Conservation (phyloP, 495 filamentous ascomycete genomes). For the Penicillium desertorum region DNA sequence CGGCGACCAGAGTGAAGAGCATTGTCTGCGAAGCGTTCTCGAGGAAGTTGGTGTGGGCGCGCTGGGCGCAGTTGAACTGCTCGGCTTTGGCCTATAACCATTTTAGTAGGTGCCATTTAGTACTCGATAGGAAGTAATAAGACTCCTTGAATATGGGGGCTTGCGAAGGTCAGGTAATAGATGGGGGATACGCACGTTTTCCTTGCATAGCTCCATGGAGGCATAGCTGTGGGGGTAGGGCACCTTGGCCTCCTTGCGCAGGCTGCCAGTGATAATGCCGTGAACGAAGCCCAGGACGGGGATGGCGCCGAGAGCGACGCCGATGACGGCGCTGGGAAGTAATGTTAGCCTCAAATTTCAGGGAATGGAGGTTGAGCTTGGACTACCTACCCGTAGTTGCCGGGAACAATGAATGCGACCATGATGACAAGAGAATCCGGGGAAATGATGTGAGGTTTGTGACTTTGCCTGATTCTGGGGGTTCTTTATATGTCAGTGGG, state of each 20-base stretch:
- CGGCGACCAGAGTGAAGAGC: slow-evolving; percentile 57
- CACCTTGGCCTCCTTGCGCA: slow-evolving; percentile 57
- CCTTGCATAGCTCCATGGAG: slow-evolving; percentile 52
- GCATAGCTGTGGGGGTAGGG: slow-evolving; percentile 66
- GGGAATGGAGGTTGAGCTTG: no score
- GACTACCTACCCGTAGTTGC: slow-evolving; percentile 49
- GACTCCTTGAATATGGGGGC: neutral
- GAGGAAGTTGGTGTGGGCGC: slow-evolving; percentile 68
- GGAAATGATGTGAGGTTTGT: neutral
- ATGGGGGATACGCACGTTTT: slow-evolving; percentile 44
- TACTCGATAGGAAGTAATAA: no score
- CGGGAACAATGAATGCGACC: slow-evolving; percentile 44
- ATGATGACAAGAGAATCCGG: slow-evolving; percentile 24
- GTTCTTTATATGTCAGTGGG: neutral
- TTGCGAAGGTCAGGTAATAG: neutral
- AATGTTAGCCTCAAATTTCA: slow-evolving; percentile 6
- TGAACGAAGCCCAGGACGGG: slow-evolving; percentile 63
- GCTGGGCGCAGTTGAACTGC: slow-evolving; percentile 67
- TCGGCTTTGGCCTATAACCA: slow-evolving; percentile 38
- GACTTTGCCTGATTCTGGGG: neutral
- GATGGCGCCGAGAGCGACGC: slow-evolving; percentile 52
- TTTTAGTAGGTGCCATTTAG: neutral
- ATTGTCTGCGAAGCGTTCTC: slow-evolving; percentile 63
- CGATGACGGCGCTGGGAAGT: slow-evolving; percentile 54
- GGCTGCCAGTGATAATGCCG: slow-evolving; percentile 35